Evolutionary conservation across 1,284 basidiomycete species (phyloP).

Genomic region (Amylostereum areolatum): DNA sequence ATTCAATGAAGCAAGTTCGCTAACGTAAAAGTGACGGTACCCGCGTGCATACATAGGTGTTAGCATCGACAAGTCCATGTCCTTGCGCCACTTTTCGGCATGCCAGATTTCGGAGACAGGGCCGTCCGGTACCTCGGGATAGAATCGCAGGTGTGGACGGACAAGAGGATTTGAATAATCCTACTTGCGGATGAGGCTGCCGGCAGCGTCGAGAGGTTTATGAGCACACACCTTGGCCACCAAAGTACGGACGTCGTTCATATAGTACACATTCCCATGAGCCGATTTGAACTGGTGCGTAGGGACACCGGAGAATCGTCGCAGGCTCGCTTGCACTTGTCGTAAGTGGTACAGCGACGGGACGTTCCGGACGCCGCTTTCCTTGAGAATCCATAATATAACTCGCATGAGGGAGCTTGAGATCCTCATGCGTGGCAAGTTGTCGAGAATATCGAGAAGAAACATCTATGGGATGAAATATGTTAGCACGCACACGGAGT

Average conservation of each 20-base stretch:
- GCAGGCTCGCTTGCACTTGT: constrained; percentile 17
- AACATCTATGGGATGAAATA: constrained; percentile 11
- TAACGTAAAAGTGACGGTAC: constrained; percentile 10
- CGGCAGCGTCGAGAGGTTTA: too few relatives aligned
- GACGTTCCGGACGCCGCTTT: constrained; percentile 19
- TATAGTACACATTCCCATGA: constrained; percentile 21
- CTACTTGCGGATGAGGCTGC: too few relatives aligned
- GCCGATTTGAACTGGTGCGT: constrained; percentile 16
- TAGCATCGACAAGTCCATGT: constrained; percentile 11
- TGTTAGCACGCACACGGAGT: too few relatives aligned
- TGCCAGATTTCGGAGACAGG: constrained; percentile 16
- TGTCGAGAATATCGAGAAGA: constrained; percentile 15
- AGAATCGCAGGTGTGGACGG: constrained; percentile 12
- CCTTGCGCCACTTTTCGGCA: constrained; percentile 13
- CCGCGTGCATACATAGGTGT: constrained; percentile 16
- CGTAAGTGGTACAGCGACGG: constrained; percentile 23
- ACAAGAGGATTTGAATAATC: constrained; percentile 14
- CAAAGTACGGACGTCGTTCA: constrained; percentile 13
- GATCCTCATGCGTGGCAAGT: constrained; percentile 15
- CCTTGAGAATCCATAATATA: constrained; percentile 23
- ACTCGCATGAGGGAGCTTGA: constrained; percentile 21
- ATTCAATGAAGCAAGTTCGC: constrained; percentile 6
- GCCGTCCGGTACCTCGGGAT: constrained; percentile 15
- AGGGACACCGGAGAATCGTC: constrained; percentile 13
- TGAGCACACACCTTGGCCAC: constrained; percentile 11